Conservation (phyloP, 176 grass and related monocot species). For the Elaeis guineensis region DNA sequence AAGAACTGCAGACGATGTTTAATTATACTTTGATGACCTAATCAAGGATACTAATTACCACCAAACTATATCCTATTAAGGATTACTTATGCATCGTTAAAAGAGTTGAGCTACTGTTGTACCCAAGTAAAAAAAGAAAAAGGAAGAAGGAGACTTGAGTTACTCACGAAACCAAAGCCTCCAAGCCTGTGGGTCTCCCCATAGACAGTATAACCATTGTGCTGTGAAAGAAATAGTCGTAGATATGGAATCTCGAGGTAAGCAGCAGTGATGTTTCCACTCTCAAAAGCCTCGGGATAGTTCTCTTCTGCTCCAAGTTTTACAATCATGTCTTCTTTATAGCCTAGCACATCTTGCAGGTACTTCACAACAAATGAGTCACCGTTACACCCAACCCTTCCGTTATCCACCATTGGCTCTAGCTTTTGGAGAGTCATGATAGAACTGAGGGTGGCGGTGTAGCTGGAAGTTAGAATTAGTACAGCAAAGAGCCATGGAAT, state of each 20-base stretch:
- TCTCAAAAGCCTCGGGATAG: slow-evolving; percentile 4
- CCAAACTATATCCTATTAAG: no score
- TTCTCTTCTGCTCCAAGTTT: neutral
- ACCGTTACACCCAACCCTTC: slow-evolving; percentile 17
- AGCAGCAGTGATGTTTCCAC: slow-evolving; percentile 20
- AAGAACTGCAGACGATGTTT: no score
- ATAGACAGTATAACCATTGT: slow-evolving; percentile 12
- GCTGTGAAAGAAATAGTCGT: slow-evolving; percentile 19
- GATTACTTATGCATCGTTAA: neutral
- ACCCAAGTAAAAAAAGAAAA: neutral
- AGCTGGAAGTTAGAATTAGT: slow-evolving; percentile 15
- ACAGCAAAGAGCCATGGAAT: slow-evolving; percentile 26
- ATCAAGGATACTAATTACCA: no score
- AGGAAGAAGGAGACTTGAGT: no score
- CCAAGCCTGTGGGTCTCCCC: slow-evolving; percentile 19
- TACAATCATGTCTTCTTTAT: neutral
- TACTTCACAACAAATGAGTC: slow-evolving; percentile 24
- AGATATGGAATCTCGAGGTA: slow-evolving; percentile 28
- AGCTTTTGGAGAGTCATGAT: slow-evolving; percentile 17
- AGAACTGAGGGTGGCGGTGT: slow-evolving; percentile 24
- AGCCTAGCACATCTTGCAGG: slow-evolving; percentile 12
- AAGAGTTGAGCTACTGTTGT: no score
- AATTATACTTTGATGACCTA: no score
- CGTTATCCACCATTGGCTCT: neutral
- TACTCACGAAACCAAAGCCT: slow-evolving; percentile 36